Evolutionary conservation across 495 filamentous ascomycete species (phyloP).

Genomic region (Penicillium paradoxum): DNA sequence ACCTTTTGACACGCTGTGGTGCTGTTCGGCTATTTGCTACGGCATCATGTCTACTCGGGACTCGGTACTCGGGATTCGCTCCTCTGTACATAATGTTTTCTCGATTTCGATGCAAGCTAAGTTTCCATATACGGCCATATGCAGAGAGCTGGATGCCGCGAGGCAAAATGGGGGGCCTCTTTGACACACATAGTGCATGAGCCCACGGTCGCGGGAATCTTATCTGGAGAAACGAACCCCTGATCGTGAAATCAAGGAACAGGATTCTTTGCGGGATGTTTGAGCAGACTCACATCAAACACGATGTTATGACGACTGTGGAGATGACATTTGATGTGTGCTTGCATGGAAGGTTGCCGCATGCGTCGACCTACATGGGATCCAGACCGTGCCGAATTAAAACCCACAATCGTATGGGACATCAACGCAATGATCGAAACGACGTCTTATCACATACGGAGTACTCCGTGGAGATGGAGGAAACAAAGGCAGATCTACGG

Average conservation of each 20-base stretch:
- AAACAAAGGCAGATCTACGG: background rate
- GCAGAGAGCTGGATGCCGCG: background rate
- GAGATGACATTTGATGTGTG: background rate
- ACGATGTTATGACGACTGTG: background rate
- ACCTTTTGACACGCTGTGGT: too few relatives aligned
- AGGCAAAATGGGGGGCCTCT: background rate
- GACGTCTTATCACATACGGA: background rate
- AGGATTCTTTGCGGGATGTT: background rate
- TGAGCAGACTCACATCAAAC: too few relatives aligned
- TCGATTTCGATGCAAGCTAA: background rate
- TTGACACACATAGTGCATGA: background rate
- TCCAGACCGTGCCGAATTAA: constrained; percentile 9
- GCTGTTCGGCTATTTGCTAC: too few relatives aligned
- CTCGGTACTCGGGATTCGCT: too few relatives aligned
- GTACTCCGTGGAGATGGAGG: background rate
- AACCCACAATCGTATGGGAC: background rate
- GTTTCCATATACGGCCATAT: too few relatives aligned
- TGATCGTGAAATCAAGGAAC: background rate
- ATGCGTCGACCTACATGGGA: constrained; percentile 2
- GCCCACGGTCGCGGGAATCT: constrained; percentile 1
- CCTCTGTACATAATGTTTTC: too few relatives aligned
- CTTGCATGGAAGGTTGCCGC: background rate
- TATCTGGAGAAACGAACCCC: background rate
- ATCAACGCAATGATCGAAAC: background rate
- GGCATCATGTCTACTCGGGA: too few relatives aligned